Evolutionary conservation across 768 basidiomycete species (phyloP), one percentile per base, ranked within the genome.

Genomic region (Stropharia rugosoannulata): DNA sequence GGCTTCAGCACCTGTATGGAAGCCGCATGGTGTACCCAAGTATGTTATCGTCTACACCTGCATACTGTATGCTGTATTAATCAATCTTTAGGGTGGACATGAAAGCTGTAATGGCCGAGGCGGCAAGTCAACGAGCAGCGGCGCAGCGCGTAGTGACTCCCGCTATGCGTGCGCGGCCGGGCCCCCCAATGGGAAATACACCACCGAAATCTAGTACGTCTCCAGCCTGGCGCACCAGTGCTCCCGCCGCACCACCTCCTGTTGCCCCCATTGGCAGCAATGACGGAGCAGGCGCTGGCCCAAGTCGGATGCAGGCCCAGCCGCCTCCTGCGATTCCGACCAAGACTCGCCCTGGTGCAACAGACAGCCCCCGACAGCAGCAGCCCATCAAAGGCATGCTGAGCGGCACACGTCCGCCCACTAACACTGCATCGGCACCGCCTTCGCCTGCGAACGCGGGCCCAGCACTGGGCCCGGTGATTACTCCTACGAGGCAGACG

Each of bases 41-140:
- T 85, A 63, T 38, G 82, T 2, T 22, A 4, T 9, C 59, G 49
- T 53, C 45, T 50, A 52, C 51, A 15, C 12, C 41, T 11, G 4
- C 38, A 25, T 61, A 22, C 4, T 22, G 22, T 22, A 22, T 22
- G 22, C 22, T 22, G 1, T 22, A 22, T 22, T 22, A 22, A 22
- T 22, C 4, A 22, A 2, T 1, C 4, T 54, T 11, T 57, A 94
- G 90, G 19, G 82, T 86, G 11, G 91, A 96, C 65, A 87, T 98
- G 81, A 89, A 88, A 63, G 72, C 82, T 13, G 83, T 98, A 55
- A 92, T 98, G 82, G 90, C 88, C 0, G 95, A 95, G 68, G 81
- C 87, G 1, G 84, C 77, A 2, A 64, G 54, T 32, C 59, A 65
- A 37, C 56, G 54, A 18, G 45, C 59, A 16, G 19, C 65, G 2